Conservation (phyloP, 305 asterid species). For the Fraxinus dipetala region DNA sequence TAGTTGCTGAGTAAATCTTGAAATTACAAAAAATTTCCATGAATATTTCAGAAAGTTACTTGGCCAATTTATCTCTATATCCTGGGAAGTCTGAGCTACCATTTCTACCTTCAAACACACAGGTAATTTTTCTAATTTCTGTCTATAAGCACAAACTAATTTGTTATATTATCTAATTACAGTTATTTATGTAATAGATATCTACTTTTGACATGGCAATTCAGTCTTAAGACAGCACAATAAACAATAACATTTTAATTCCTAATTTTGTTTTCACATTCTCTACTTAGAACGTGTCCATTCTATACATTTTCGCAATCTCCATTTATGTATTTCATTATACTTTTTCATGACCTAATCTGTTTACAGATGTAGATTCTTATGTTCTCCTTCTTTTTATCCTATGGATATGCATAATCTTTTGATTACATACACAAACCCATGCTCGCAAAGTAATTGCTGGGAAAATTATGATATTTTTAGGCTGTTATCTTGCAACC, state of each 20-base stretch:
- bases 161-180: background rate
- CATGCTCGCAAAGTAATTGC: slow-evolving; percentile 14
- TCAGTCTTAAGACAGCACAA: background rate
- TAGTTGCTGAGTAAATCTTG: slow-evolving; percentile 15
- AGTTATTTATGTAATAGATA: slow-evolving; percentile 2
- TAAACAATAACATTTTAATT: background rate
- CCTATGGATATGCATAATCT: background rate
- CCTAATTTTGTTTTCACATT: background rate
- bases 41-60: slow-evolving; percentile 70
- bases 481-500: slow-evolving; percentile 98
- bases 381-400: background rate
- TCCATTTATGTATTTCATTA: background rate
- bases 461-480: slow-evolving; percentile 18
- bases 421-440: background rate
- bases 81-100: slow-evolving; percentile 94
- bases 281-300: background rate
- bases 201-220: background rate
- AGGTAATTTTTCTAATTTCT: slow-evolving; percentile 39
- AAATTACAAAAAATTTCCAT: slow-evolving; percentile 19
- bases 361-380: background rate
- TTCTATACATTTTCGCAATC: background rate
- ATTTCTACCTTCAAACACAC: slow-evolving; percentile 85
- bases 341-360: background rate
- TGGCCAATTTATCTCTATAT: slow-evolving; percentile 89
- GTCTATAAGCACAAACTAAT: slow-evolving; percentile 11